Evolutionary conservation across 73 alveolate genomes (phyloP).

Genomic region (Breviolum minutum): DNA sequence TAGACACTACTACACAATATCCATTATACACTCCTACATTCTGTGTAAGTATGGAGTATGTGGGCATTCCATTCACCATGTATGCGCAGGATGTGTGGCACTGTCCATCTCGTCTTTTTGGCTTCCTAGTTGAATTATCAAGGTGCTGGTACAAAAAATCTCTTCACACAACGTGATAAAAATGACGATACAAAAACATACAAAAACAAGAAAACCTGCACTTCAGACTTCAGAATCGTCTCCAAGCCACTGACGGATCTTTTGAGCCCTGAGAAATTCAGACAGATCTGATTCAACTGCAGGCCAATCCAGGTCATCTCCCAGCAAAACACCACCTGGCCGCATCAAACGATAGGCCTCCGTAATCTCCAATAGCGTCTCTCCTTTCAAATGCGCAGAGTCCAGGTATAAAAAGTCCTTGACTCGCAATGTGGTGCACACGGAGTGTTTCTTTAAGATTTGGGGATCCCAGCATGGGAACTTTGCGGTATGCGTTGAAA

Average conservation of each 20-base stretch:
- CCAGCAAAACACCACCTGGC: slow-evolving; percentile 47
- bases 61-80: background rate
- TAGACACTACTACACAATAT: background rate
- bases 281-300: slow-evolving; percentile 43
- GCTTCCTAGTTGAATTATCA: background rate
- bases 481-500: no score
- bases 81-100: no score
- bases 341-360: slow-evolving; percentile 55
- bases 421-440: background rate
- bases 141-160: background rate
- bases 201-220: background rate
- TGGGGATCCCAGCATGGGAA: no score
- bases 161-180: no score
- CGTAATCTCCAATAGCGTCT: slow-evolving; percentile 14
- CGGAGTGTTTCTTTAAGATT: no score
- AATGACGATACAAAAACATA: background rate
- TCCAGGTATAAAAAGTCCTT: slow-evolving; percentile 49
- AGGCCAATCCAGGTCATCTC: slow-evolving; percentile 77
- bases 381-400: slow-evolving; percentile 62
- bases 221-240: background rate
- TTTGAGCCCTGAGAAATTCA: background rate
- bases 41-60: no score
- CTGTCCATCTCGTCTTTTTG: no score
- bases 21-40: no score
- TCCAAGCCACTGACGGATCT: background rate